A percentile compares a stretch with the other conserved stretches of the same genome.
Evolutionary conservation across 2,329 filamentous ascomycete genomes (phyloP).

Genomic region (Fusarium chuoi): DNA sequence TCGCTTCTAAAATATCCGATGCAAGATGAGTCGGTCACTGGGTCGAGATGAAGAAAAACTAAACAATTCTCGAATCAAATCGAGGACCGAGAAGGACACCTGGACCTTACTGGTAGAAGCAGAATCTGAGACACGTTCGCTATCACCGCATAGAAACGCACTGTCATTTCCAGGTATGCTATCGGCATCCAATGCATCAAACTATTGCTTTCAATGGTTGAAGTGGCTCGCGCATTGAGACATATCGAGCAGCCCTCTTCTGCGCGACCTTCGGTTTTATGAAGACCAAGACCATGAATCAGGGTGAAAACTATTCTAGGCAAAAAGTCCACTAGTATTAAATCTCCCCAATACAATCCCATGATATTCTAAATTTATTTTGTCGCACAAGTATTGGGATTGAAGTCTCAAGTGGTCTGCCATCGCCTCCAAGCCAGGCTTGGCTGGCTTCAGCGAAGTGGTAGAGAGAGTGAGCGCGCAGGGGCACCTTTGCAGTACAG

Average conservation of each 20-base stretch:
- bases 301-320: not conserved
- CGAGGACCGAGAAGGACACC: slow-evolving; percentile 17
- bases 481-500: not conserved
- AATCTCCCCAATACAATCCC: not conserved
- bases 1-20: slow-evolving; percentile 27
- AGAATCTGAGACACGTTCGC: slow-evolving; percentile 30
- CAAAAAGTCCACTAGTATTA: not conserved
- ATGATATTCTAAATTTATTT: not conserved
- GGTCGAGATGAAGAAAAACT: slow-evolving; percentile 1
- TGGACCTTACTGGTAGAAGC: not conserved
- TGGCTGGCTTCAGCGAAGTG: not conserved
- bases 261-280: not conserved
- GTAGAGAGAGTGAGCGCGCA: not conserved
- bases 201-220: slow-evolving; percentile 28
- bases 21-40: slow-evolving; percentile 26
- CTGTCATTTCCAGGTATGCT: slow-evolving; percentile 4
- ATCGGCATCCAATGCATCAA: slow-evolving; percentile 19
- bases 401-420: not conserved
- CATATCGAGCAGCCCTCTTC: slow-evolving; percentile 2
- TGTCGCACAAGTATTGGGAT: not conserved
- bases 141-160: not conserved
- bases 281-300: not conserved
- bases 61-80: slow-evolving; percentile 5
- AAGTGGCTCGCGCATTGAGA: slow-evolving; percentile 21
- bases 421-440: not conserved